Base-by-base conservation (phyloP, 2,329 filamentous ascomycete species). In the Diaporthe destruens region DNA sequence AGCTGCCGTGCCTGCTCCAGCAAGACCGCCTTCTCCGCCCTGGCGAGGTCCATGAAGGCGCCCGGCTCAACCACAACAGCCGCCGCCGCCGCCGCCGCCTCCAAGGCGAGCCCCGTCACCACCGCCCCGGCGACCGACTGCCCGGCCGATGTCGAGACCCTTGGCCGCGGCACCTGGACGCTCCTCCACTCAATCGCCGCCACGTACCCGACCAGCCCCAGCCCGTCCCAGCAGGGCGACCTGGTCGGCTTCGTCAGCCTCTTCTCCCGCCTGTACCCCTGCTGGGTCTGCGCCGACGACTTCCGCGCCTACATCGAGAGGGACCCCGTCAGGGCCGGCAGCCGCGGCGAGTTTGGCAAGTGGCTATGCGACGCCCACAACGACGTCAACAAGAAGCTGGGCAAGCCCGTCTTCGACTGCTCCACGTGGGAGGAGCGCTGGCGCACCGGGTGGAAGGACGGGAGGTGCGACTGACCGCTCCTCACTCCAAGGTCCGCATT, bases 261-360 rank as follows among this genome's bases (percentile, higher is more conserved):
- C 2, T 97, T 99, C 81, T 91, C 93, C 34, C 93, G 92, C 76
- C 83, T 98, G 25, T 99, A 99, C 80, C 96, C 96, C 5, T 99
- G 96, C 85, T 98, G 95, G 94, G 89, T 93, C 3, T 99, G 96
- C 82, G 96, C 95, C 44, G 93, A 96, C 74, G 96, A 98, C 80
- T 98, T 99, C 81, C 92, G 92, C 81, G 81, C 81, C 0, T 98
- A 96, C 88, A 92, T 98, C 85, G 87, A 86, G 75, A 87, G 88
- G 75, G 93, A 95, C 76, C 89, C 89, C 79, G 91, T 96, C 51
- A 81, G 82, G 74, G 84, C 89, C 11, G 85, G 83, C 51, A 89
- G 87, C 75, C 83, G 90, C 49, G 88, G 90, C 72, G 92, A 94
- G 77, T 94, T 96, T 81, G 94, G 93, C 32, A 86, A 85, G 74